Percentiles rank a stretch among this genome's conserved stretches.
Evolutionary conservation across 352 stramenopile species (phyloP).

Genomic region (Pythium plurisporium): DNA sequence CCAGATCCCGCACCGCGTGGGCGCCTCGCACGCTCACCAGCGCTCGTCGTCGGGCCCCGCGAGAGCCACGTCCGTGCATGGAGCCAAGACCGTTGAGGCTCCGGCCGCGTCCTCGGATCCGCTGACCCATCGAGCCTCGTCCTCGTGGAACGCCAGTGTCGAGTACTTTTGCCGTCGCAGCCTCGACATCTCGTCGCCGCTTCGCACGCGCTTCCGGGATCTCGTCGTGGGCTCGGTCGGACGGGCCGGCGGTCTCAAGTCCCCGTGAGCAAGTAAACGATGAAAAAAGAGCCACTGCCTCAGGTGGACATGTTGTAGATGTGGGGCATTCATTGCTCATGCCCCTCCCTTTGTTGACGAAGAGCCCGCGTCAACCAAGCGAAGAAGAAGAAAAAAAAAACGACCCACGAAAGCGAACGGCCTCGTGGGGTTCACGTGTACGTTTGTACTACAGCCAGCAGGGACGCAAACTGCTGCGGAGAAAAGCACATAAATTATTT

Average conservation of each 20-base stretch:
- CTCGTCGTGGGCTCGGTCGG: constrained; percentile 52
- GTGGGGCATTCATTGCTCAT: no score
- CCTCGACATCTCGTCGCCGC: constrained; percentile 59
- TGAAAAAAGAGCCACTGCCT: not conserved
- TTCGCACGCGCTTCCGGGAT: constrained; percentile 54
- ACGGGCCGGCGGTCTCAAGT: constrained; percentile 50
- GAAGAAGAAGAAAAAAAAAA: not conserved
- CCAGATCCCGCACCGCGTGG: constrained; percentile 33
- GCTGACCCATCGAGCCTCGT: constrained; percentile 34
- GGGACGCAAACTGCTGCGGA: constrained; percentile 1
- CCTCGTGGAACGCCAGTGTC: constrained; percentile 26
- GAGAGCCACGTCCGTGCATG: constrained; percentile 6
- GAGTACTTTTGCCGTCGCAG: constrained; percentile 66
- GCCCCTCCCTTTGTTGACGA: no score
- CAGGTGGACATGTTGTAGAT: no score
- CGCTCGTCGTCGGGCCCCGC: constrained; percentile 22
- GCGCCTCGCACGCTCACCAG: constrained; percentile 19
- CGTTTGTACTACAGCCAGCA: constrained; percentile 10
- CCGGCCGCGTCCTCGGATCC: constrained; percentile 41
- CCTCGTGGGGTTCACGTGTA: not conserved
- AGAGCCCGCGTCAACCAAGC: no score
- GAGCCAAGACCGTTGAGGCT: constrained; percentile 26
- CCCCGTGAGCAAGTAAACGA: constrained; percentile 20
- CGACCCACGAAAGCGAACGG: not conserved
- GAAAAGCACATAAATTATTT: constrained; percentile 16